Base-by-base conservation (phyloP, 495 filamentous ascomycete species). In the Astrothelium macrocarpum region DNA sequence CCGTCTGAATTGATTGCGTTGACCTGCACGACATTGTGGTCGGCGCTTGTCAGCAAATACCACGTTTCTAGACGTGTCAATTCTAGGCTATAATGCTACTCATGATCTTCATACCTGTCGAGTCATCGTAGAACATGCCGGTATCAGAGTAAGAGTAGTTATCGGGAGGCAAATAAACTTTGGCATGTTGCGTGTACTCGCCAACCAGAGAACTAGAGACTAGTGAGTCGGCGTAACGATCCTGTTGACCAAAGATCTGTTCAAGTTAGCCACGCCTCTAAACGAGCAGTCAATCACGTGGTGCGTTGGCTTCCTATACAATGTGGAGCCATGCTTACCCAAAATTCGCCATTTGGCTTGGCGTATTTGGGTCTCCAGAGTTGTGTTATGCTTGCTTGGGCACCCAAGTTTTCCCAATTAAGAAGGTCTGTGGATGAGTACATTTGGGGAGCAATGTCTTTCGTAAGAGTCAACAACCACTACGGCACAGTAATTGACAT, bases 1-100 rank as follows among this genome's bases (percentile, higher is more conserved):
- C 78, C 78, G 62, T 79, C 75, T 0, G 62, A 59, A 69, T 78
- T 78, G 66, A 79, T 76, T 23, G 66, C 62, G 61, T 80, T 80
- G 65, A 80, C 71, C 59, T 80, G 78, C 28, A 80, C 70, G 46
- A 65, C 75, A 63, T 80, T 80, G 70, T 79, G 77, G 67, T 79
- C 76, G 23, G 76, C 77, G 23, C 71, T 74, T 1, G 78, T 78
- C 23, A 80, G 70, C 34, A 79, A 69, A 60, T 77, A 80, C 73
- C 72, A 79, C 4, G 73, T 77, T 20, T 69, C 73, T 75, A 49
- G 25, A 23, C 29, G 11, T 49, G 18, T 36, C 7, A 68, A 25
- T 28, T 66, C 65, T 56, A 20, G 65, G 32, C 16, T 14, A 3
- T 23, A 28, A 32, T 59, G 34, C 7, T 18, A n/a, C 62, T 46